Evolutionary conservation across 2,329 filamentous ascomycete genomes (phyloP), one percentile per base, ranked within the genome.

Genomic region (Sarocladium oryzae): DNA sequence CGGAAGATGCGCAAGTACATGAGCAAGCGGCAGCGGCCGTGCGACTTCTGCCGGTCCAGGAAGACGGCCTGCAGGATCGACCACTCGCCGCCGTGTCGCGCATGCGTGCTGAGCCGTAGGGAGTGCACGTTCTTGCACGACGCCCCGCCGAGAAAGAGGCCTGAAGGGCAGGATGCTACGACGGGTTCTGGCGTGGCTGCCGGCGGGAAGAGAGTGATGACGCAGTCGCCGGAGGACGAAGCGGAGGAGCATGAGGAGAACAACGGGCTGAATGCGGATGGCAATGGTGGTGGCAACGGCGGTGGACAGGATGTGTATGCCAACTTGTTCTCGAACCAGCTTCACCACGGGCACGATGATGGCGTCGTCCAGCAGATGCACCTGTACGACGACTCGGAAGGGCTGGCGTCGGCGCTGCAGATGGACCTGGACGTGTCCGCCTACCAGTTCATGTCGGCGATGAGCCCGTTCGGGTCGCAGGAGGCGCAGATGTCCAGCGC

Each of bases 51-150:
- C 54, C 64, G 70, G 10, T 69, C 67, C 16, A 66, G 71, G 52
- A 71, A 73, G 56, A 68, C 70, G 1, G 70, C 70, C 9, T 74
- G 70, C 55, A 69, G 71, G 52, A 68, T 73, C 38, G 69, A 72
- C 21, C 58, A 54, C 8, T 55, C 61, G 13, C 71, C 70, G 15
- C 71, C 71, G 5, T 74, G 71, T 54, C 66, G 69, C 50, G 58
- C 72, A 8, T 74, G 71, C 52, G 59, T 65, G n/a, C 61, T 68
- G 8, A 69, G 72, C 54, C 64, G 64, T 54, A 67, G 66, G 32
- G 63, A 69, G 26, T 74, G 71, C 57, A 73, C 71, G 2, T 74
- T 74, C 55, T 61, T 73, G 18, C 70, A 74, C 52, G 54, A 52
- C 4, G 53, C 56, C 2, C 55, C 37, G 9, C 56, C 56, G 13